phyloP scores from a whole-genome alignment of 495 filamentous ascomycete genomes.

The Penicillium antarcticum region DNA sequence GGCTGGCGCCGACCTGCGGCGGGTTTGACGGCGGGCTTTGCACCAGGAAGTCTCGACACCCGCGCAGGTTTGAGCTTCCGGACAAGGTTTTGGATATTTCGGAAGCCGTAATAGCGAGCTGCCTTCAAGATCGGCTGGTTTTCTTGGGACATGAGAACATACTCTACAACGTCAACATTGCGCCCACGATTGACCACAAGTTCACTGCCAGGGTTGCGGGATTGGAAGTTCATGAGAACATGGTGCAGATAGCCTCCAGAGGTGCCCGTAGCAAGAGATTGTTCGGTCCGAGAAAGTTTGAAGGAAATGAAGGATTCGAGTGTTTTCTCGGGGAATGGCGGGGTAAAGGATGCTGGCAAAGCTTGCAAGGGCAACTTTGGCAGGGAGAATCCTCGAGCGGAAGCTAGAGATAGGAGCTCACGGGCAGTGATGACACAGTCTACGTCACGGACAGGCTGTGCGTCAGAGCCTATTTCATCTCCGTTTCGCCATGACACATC shows the following conservation, averaged over 20 bases:
- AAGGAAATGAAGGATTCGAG: conserved; percentile 70
- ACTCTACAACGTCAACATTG: conserved; percentile 88
- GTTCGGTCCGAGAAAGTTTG: conserved; percentile 15
- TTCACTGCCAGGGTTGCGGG: conserved; percentile 62
- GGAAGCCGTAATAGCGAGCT: conserved; percentile 92
- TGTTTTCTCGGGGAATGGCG: conserved; percentile 63
- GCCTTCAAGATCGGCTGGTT: conserved; percentile 68
- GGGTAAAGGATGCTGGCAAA: conserved; percentile 27
- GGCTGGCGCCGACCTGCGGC: conserved; percentile 42
- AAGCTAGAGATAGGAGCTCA: conserved; percentile 84
- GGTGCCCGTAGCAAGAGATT: conserved; percentile 55
- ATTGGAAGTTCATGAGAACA: conserved; percentile 68
- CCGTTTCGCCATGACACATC: conserved; percentile 62
- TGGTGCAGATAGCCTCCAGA: conserved; percentile 88
- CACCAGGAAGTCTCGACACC: conserved; percentile 72
- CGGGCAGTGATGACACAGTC: conserved; percentile 97
- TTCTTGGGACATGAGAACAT: conserved; percentile 52
- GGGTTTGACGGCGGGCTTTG: conserved; percentile 30
- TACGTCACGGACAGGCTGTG: conserved; percentile 71
- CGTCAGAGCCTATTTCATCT: conserved; percentile 18
- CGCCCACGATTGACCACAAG: conserved; percentile 71
- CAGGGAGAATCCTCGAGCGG: conserved; percentile 71
- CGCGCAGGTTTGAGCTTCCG: conserved; percentile 79
- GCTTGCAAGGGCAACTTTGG: conserved; percentile 60
- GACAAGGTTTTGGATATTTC: conserved; percentile 97